Conservation (phyloP, 2,329 filamentous ascomycete species). For the Taxawa tesnikishii region DNA sequence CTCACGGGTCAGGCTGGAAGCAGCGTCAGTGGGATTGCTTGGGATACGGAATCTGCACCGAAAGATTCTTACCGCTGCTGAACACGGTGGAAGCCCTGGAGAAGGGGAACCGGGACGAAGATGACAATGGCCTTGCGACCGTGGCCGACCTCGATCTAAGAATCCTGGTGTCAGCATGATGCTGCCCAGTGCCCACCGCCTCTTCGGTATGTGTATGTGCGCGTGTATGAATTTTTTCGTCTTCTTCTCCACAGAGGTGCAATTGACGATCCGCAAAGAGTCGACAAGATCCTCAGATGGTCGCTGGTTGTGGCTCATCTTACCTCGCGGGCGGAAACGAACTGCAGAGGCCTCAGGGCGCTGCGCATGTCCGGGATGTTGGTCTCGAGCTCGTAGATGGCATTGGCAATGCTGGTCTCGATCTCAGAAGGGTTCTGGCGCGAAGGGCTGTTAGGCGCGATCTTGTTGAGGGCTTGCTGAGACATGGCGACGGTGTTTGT, state of each 20-base stretch:
- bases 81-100: constrained; percentile 97
- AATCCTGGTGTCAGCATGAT: constrained; percentile 43
- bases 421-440: constrained; percentile 93
- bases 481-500: constrained; percentile 45
- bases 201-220: constrained; percentile 27
- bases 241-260: too few relatives aligned
- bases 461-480: constrained; percentile 83
- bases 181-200: constrained; percentile 45
- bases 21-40: constrained; percentile 8
- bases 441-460: constrained; percentile 92
- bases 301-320: constrained; percentile 35
- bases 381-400: constrained; percentile 97
- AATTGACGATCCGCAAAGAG: constrained; percentile 5
- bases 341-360: constrained; percentile 93
- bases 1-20: constrained; percentile 83
- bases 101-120: constrained; percentile 99
- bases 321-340: constrained; percentile 98
- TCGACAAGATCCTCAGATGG: too few relatives aligned
- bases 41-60: not conserved
- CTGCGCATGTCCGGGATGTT: constrained; percentile 97
- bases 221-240: too few relatives aligned
- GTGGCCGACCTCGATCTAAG: constrained; percentile 98
- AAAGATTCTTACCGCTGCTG: constrained; percentile 81
- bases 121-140: constrained; percentile 99
- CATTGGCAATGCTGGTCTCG: constrained; percentile 91